phyloP scores from a whole-genome alignment of 305 asterid genomes.

The Ilex paraguariensis region DNA sequence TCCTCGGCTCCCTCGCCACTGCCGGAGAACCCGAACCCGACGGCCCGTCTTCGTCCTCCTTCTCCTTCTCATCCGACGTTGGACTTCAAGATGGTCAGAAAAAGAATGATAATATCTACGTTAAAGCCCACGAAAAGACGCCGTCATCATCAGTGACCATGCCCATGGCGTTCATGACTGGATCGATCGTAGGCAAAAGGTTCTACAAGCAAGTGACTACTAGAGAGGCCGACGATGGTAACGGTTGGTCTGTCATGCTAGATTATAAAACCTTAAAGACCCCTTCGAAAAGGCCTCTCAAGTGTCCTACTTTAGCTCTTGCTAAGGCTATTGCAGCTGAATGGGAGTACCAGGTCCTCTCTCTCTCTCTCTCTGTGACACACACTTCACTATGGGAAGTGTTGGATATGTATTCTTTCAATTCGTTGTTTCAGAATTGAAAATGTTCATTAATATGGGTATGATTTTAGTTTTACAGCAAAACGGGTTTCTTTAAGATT shows the following conservation, averaged over 20 bases:
- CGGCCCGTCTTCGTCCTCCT: constrained; percentile 35
- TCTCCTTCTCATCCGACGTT: constrained; percentile 40
- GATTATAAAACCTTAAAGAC: constrained; percentile 93
- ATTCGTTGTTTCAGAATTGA: too few relatives aligned
- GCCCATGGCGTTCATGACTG: constrained; percentile 93
- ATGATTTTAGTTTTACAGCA: too few relatives aligned
- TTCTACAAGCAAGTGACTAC: constrained; percentile 76
- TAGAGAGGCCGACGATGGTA: constrained; percentile 81
- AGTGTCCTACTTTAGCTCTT: constrained; percentile 72
- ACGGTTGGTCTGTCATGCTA: constrained; percentile 87
- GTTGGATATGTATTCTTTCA: too few relatives aligned
- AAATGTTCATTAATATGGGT: too few relatives aligned
- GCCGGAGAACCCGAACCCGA: constrained; percentile 34
- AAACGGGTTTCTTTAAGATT: too few relatives aligned
- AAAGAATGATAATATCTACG: constrained; percentile 33
- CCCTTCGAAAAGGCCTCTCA: constrained; percentile 77
- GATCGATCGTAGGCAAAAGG: constrained; percentile 87
- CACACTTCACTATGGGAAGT: background rate
- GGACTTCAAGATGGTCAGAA: constrained; percentile 12
- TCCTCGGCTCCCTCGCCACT: constrained; percentile 31
- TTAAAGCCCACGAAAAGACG: constrained; percentile 38
- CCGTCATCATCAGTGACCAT: constrained; percentile 52
- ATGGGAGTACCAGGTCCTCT: constrained; percentile 89
- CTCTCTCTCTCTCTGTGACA: background rate
- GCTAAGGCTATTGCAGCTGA: constrained; percentile 97